Conservation (phyloP, 495 filamentous ascomycete species). For the Penicillium pulvis region DNA sequence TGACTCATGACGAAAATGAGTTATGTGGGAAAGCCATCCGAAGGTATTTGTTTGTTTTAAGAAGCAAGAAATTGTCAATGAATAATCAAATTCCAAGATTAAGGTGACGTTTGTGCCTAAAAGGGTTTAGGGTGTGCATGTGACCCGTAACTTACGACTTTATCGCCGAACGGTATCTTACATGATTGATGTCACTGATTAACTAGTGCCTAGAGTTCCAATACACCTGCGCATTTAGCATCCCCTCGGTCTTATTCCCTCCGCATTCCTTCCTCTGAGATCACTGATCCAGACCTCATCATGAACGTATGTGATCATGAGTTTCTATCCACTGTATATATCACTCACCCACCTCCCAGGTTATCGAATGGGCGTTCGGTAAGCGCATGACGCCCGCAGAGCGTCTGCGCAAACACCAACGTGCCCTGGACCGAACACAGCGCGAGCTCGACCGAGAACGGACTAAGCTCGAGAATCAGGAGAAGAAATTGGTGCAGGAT, state of each 20-base stretch:
- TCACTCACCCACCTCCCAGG: slow-evolving; percentile 48
- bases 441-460: slow-evolving; percentile 93
- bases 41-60: slow-evolving; percentile 21
- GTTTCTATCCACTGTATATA: not conserved
- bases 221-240: not conserved
- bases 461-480: slow-evolving; percentile 93
- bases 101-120: slow-evolving; percentile 21
- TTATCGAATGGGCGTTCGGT: slow-evolving; percentile 98
- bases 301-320: slow-evolving; percentile 60
- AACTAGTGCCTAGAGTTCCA: slow-evolving; percentile 4
- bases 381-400: slow-evolving; percentile 98
- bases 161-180: slow-evolving; percentile 10
- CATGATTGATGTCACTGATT: slow-evolving; percentile 34
- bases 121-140: slow-evolving; percentile 32
- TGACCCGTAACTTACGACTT: slow-evolving; percentile 23
- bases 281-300: slow-evolving; percentile 15
- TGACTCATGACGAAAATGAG: slow-evolving; percentile 65
- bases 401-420: slow-evolving; percentile 94
- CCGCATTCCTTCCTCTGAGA: not conserved
- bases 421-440: slow-evolving; percentile 94
- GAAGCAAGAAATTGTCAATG: slow-evolving; percentile 5
- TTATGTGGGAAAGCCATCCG: slow-evolving; percentile 18
- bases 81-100: slow-evolving; percentile 22
- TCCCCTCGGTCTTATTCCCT: not conserved
- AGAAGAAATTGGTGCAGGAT: slow-evolving; percentile 92